A percentile compares a stretch with the other conserved stretches of the same genome.
phyloP scores from a whole-genome alignment of 148 eudicot species.

The Cornus suecica region DNA sequence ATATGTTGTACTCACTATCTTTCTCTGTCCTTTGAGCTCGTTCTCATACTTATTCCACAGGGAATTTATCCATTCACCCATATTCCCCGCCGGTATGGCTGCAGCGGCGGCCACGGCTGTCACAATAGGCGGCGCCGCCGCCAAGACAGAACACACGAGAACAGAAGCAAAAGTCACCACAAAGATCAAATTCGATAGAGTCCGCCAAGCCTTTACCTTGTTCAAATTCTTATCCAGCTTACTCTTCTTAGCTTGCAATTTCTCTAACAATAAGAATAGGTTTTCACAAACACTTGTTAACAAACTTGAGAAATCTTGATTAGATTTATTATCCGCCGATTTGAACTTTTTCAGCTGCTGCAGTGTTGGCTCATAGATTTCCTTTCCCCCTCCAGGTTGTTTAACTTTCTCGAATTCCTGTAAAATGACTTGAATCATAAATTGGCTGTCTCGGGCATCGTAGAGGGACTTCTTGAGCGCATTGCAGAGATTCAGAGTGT shows the following conservation, averaged over 20 bases:
- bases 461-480: no score
- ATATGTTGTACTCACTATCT: no score
- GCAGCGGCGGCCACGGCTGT: conserved; percentile 75
- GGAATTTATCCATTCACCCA: conserved; percentile 80
- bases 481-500: no score
- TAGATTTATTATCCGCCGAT: no score
- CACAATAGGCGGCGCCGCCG: conserved; percentile 76
- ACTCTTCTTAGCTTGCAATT: conserved; percentile 45
- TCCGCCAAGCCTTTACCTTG: conserved; percentile 48
- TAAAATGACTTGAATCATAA: no score
- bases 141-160: conserved; percentile 84
- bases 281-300: no score
- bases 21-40: conserved; percentile 46
- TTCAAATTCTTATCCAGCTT: conserved; percentile 63
- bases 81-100: conserved; percentile 61
- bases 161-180: conserved; percentile 54
- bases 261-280: conserved; percentile 51
- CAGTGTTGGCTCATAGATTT: no score
- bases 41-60: conserved; percentile 67
- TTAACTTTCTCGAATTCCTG: no score
- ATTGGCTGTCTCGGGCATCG: no score
- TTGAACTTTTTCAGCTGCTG: no score
- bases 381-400: no score
- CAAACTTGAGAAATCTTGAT: no score
- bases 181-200: conserved; percentile 59